Base-by-base conservation (phyloP, 2,329 filamentous ascomycete species). In the Hypoxylon sp. region DNA sequence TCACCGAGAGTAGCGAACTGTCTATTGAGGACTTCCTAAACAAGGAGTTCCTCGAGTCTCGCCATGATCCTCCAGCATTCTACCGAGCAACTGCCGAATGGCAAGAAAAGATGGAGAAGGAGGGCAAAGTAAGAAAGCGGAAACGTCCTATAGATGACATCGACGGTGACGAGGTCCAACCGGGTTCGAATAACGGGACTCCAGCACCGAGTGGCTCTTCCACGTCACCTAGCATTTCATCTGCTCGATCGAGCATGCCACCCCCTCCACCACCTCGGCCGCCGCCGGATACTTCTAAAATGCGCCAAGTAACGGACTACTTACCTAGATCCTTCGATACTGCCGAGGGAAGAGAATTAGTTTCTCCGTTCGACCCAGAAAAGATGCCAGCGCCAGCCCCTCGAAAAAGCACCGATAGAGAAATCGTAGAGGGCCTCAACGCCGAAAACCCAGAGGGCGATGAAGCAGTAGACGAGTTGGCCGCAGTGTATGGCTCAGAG, bases 11-110 rank as follows among this genome's bases (percentile, higher is more conserved):
- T 65, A 93, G 93, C 70, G 88, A 88, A 53, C 86, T 98, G 78
- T 96, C 93, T 0, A 92, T 99, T 19, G 91, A 94, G 67, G 91
- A 97, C 73, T 97, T 97, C 74, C 84, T 92, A 50, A 86, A 88
- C 67, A 84, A 88, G 53, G 90, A 90, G 62, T 90, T 92, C 65
- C 78, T 94, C 19, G 92, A 94, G 72, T 89, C 90, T 23, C 76
- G 78, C 1, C 90, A 92, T 68, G 92, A 97, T 71, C 96, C 96
- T 0, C 96, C 96, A 0, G 90, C 93, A 0, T 91, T 96, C 70
- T 93, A 91, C 75, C 85, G 88, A 73, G 84, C 90, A 73, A 82
- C 86, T 21, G 81, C 88, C 61, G 84, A 90, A 73, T 86, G 87
- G 75, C 81, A 86, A 73, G 80, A 84, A 73, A 87, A 81, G 76